phyloP scores from a whole-genome alignment of 371 early-diverging fungal species.

The Dipsacomyces acuminosporus region DNA sequence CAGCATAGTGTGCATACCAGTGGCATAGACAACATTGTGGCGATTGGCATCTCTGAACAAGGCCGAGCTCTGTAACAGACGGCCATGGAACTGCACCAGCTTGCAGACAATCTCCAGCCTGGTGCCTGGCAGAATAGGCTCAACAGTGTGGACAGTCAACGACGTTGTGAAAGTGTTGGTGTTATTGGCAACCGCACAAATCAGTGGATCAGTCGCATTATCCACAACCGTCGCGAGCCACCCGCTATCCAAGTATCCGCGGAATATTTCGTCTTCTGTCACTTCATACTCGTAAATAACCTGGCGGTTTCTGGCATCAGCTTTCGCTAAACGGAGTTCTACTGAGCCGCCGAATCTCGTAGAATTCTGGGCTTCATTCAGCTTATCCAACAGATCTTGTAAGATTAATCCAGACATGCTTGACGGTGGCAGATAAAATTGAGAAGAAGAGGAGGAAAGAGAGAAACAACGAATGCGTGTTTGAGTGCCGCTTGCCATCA shows the following conservation, averaged over 20 bases:
- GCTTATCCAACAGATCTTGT: conserved; percentile 23
- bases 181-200: conserved; percentile 17
- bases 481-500: no score
- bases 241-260: conserved; percentile 27
- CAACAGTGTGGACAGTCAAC: conserved; percentile 26
- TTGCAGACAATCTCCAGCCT: conserved; percentile 20
- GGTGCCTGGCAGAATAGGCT: conserved; percentile 2
- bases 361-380: conserved; percentile 2
- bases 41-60: conserved; percentile 16
- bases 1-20: conserved; percentile 17
- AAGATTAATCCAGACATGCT: conserved; percentile 27
- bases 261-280: conserved; percentile 20
- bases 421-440: not conserved
- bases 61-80: conserved; percentile 20
- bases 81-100: conserved; percentile 17
- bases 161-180: conserved; percentile 20
- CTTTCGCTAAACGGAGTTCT: conserved; percentile 22
- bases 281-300: conserved; percentile 13
- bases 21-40: conserved; percentile 12
- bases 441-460: no score
- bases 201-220: conserved; percentile 34
- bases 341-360: conserved; percentile 21
- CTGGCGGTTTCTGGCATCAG: conserved; percentile 16
- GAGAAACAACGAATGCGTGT: no score
- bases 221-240: conserved; percentile 32